Conservation (phyloP, 192 early-diverging fungal species). For the Coemansia sp. region DNA sequence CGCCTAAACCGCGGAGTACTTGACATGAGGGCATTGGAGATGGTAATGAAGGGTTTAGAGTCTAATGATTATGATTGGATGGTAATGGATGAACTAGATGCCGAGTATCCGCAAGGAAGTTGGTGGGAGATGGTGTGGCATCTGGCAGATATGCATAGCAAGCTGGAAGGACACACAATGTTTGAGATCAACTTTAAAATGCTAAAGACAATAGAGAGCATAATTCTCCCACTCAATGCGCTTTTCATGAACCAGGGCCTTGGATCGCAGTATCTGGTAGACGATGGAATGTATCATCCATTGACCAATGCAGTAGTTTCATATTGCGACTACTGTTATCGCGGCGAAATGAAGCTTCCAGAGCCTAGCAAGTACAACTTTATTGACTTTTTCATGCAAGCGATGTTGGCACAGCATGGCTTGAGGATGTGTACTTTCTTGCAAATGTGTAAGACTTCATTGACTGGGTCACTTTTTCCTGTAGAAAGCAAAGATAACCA, state of each 20-base stretch:
- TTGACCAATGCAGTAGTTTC: slow-evolving; percentile 17
- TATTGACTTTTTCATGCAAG: slow-evolving; percentile 45
- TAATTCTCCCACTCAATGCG: slow-evolving; percentile 35
- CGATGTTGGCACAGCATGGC: slow-evolving; percentile 36
- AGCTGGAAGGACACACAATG: slow-evolving; percentile 24
- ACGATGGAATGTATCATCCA: slow-evolving; percentile 21
- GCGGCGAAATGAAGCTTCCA: background rate
- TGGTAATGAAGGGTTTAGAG: slow-evolving; percentile 31
- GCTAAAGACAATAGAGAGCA: slow-evolving; percentile 32
- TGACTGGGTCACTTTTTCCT: background rate
- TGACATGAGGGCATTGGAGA: slow-evolving; percentile 28
- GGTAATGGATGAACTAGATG: slow-evolving; percentile 29
- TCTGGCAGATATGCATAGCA: slow-evolving; percentile 37
- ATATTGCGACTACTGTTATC: slow-evolving; percentile 19
- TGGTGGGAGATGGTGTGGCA: slow-evolving; percentile 47
- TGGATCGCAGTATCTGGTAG: slow-evolving; percentile 13
- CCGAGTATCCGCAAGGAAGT: slow-evolving; percentile 30
- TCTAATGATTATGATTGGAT: slow-evolving; percentile 22
- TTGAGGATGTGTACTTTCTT: slow-evolving; percentile 31
- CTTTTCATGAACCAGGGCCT: slow-evolving; percentile 27
- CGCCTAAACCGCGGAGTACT: slow-evolving; percentile 31
- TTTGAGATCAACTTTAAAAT: slow-evolving; percentile 49
- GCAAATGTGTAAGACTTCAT: slow-evolving; percentile 22
- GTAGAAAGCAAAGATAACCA: slow-evolving; percentile 8
- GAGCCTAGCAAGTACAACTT: slow-evolving; percentile 14